phyloP scores from a whole-genome alignment of 257 asterid genomes.

The Echium plantagineum region DNA sequence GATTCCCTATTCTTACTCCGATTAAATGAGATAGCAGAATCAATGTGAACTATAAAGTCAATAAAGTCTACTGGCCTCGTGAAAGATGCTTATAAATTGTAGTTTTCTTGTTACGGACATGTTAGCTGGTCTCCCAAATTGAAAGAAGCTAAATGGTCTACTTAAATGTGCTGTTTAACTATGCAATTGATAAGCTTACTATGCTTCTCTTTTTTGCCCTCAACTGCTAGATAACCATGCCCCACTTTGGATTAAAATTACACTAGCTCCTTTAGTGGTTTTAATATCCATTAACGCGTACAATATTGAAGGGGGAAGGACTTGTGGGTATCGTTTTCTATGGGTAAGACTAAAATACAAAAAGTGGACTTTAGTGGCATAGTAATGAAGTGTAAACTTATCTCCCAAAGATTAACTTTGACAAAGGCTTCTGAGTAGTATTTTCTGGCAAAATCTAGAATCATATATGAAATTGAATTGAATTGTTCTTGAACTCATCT shows the following conservation, averaged over 20 bases:
- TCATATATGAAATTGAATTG: not conserved
- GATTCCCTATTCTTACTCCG: not conserved
- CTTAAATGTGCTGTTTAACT: not conserved
- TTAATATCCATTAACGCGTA: slow-evolving; percentile 5
- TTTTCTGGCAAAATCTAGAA: not conserved
- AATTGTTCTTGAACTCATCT: slow-evolving; percentile 6
- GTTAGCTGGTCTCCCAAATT: not conserved
- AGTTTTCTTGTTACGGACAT: not conserved
- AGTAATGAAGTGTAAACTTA: not conserved
- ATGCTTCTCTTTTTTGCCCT: not conserved
- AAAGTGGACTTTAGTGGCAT: not conserved
- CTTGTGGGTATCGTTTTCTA: too few relatives aligned
- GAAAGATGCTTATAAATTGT: too few relatives aligned
- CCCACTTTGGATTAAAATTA: not conserved
- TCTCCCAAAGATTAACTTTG: not conserved
- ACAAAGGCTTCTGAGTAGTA: not conserved
- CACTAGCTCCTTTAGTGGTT: not conserved
- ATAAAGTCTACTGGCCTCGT: too few relatives aligned
- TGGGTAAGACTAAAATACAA: not conserved
- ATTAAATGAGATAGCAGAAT: not conserved
- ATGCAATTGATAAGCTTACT: not conserved
- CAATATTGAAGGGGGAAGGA: too few relatives aligned
- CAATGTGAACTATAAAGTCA: not conserved
- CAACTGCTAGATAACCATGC: not conserved
- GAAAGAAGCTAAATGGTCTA: not conserved